These are phyloP conservation scores for Vigna reflexopilosa DNA, from an alignment of 306 rosid species.

Conservation along the genomic window DNA sequence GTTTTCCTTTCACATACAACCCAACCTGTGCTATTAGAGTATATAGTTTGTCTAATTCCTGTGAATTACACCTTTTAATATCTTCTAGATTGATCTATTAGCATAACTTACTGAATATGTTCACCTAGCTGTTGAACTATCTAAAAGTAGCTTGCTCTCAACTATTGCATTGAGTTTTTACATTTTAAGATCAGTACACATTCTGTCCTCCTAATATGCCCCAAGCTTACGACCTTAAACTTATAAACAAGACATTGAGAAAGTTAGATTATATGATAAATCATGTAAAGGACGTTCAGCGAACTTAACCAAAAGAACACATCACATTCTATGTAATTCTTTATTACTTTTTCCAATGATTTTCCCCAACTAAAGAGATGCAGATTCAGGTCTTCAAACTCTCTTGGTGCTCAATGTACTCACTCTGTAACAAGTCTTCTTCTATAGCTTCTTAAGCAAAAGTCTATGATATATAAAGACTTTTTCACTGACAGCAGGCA, in stretches of 20 bases:
- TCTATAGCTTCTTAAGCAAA: not conserved
- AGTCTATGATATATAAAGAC: not conserved
- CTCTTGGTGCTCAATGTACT: not conserved
- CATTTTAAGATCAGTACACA: conserved; percentile 6
- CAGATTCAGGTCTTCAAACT: not conserved
- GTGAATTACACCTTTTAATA: not conserved
- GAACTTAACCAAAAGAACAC: conserved; percentile 17
- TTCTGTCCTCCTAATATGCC: not conserved
- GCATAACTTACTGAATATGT: too few relatives aligned
- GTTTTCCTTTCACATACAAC: not conserved
- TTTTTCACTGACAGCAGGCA: not conserved
- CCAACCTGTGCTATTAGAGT: not conserved
- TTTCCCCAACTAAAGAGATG: not conserved
- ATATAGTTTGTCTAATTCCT: not conserved
- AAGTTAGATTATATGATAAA: not conserved
- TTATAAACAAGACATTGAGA: not conserved
- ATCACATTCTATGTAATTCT: not conserved
- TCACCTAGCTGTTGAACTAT: not conserved
- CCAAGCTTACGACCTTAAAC: not conserved
- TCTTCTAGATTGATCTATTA: not conserved
- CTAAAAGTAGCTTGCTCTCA: not conserved
- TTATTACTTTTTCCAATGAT: not conserved
- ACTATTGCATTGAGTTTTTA: not conserved
- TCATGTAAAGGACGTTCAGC: not conserved
- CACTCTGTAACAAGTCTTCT: not conserved